These are phyloP conservation scores for Penicillium glabrum DNA, from an alignment of 2,329 filamentous ascomycete genomes.

Conservation along the genomic window DNA sequence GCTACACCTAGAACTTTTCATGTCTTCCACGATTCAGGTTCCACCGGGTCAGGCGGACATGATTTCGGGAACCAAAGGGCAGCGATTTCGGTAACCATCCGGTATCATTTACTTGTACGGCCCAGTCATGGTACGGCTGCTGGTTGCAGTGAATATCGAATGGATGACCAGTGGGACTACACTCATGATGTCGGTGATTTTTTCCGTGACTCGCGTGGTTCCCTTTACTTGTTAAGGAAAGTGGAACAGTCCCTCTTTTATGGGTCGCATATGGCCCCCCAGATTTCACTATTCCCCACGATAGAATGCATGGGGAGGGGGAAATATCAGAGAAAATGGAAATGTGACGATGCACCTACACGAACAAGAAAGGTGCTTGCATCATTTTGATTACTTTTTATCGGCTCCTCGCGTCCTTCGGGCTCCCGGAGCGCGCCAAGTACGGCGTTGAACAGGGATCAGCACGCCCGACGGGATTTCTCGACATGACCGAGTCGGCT, in stretches of 20 bases:
- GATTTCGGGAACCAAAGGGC: background rate
- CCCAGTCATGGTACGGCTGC: background rate
- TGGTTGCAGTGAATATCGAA: slow-evolving; percentile 3
- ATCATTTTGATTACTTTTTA: background rate
- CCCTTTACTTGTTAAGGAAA: background rate
- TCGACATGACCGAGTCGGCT: background rate
- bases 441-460: background rate
- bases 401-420: background rate
- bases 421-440: background rate
- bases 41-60: slow-evolving; percentile 1
- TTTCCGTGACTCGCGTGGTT: slow-evolving; percentile 11
- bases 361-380: background rate
- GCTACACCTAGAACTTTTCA: slow-evolving; percentile 1
- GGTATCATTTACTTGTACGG: slow-evolving; percentile 3
- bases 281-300: slow-evolving; percentile 3
- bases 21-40: slow-evolving; percentile 4
- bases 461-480: background rate
- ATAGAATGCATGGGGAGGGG: background rate
- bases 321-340: background rate
- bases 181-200: slow-evolving; percentile 3
- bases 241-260: background rate
- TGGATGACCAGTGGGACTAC: slow-evolving; percentile 6
- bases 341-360: background rate
- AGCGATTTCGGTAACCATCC: slow-evolving; percentile 1
- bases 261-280: slow-evolving; percentile 4